These are phyloP conservation scores for Rubroshorea leprosula DNA, from an alignment of 345 rosid species.

Conservation along the genomic window DNA sequence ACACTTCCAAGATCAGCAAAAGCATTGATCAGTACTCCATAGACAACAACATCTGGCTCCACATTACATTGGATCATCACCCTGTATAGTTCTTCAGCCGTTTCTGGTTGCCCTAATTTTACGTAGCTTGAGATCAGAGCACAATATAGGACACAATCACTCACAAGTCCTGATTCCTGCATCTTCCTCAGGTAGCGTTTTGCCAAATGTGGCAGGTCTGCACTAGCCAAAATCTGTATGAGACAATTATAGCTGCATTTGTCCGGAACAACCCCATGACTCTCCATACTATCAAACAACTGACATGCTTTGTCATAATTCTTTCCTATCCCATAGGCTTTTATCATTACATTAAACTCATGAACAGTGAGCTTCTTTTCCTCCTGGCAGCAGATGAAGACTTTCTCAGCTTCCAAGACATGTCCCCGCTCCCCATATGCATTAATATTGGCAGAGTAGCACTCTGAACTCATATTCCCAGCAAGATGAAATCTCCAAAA, in stretches of 20 bases:
- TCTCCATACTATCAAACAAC: slow-evolving; percentile 67
- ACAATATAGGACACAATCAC: slow-evolving; percentile 70
- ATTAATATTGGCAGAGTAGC: slow-evolving; percentile 81
- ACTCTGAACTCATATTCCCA: slow-evolving; percentile 63
- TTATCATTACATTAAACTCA: slow-evolving; percentile 79
- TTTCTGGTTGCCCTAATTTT: slow-evolving; percentile 55
- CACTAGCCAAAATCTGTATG: slow-evolving; percentile 57
- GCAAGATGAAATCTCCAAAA: slow-evolving; percentile 64
- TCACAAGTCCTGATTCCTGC: slow-evolving; percentile 59
- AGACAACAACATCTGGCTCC: slow-evolving; percentile 61
- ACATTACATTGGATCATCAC: slow-evolving; percentile 59
- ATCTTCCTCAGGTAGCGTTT: slow-evolving; percentile 49
- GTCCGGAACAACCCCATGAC: slow-evolving; percentile 57
- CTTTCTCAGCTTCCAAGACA: slow-evolving; percentile 54
- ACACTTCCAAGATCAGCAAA: slow-evolving; percentile 74
- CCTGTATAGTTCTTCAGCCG: slow-evolving; percentile 55
- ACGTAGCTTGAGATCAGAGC: slow-evolving; percentile 76
- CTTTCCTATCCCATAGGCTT: slow-evolving; percentile 72
- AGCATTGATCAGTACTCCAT: slow-evolving; percentile 75
- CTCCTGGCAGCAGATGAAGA: slow-evolving; percentile 55
- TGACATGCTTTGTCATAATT: slow-evolving; percentile 54
- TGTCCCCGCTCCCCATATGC: slow-evolving; percentile 76
- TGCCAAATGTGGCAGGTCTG: slow-evolving; percentile 55
- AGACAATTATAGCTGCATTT: slow-evolving; percentile 67
- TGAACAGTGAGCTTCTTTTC: slow-evolving; percentile 48